Conservation (phyloP, 176 grass and related monocot genomes). For the Lolium perenne region DNA sequence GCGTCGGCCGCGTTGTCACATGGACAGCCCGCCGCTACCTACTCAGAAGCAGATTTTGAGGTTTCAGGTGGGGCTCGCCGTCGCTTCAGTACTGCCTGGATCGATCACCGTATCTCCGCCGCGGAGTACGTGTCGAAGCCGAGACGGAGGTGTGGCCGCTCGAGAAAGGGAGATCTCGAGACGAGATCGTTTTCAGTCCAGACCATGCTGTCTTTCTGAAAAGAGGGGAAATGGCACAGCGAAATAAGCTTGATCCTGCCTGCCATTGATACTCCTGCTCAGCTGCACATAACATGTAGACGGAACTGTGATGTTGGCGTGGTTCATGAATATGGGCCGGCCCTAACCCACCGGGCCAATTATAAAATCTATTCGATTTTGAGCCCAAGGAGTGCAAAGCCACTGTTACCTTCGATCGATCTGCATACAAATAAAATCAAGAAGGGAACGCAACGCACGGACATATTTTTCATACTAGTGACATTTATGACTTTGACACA, state of each 20-base stretch:
- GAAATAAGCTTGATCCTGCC: not conserved
- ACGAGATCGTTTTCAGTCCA: slow-evolving; percentile 23
- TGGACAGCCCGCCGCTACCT: not conserved
- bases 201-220: not conserved
- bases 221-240: not conserved
- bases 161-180: not conserved
- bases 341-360: too few species aligned
- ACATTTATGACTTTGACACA: too few species aligned
- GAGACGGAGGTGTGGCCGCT: not conserved
- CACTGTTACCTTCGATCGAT: too few species aligned
- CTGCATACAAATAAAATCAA: too few species aligned
- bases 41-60: slow-evolving; percentile 2
- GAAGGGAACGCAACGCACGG: too few species aligned
- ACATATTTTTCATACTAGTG: too few species aligned
- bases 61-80: slow-evolving; percentile 6
- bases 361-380: too few species aligned
- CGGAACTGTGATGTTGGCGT: not conserved
- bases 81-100: not conserved
- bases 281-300: not conserved
- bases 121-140: slow-evolving; percentile 41
- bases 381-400: too few species aligned
- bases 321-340: too few species aligned
- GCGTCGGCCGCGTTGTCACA: not conserved
- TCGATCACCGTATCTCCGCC: slow-evolving; percentile 31
- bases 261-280: not conserved